These are phyloP conservation scores for Sugiyamaella japonica DNA, from an alignment of 1,139 yeast genomes.

Conservation along the genomic window DNA sequence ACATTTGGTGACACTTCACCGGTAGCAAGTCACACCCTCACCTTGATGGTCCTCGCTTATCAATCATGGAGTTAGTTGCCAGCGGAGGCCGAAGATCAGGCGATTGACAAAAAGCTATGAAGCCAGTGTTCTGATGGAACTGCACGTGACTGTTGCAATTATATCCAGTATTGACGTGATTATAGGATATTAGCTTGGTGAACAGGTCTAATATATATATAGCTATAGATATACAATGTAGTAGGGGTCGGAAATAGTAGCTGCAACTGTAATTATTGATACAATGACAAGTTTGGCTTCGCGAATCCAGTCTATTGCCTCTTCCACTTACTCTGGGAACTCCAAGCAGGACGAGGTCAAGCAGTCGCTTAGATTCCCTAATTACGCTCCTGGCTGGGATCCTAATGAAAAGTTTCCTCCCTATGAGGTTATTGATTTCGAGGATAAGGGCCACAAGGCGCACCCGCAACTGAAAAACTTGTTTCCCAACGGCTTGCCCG, in stretches of 20 bases:
- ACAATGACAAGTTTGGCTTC: constrained; percentile 7
- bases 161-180: constrained; percentile 1
- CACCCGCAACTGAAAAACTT: constrained; percentile 38
- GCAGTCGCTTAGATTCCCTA: constrained; percentile 36
- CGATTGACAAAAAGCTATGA: background rate
- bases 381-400: constrained; percentile 54
- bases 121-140: background rate
- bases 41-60: no score
- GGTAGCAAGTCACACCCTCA: no score
- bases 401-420: constrained; percentile 46
- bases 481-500: constrained; percentile 31
- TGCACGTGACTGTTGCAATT: constrained; percentile 4
- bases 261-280: no score
- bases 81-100: background rate
- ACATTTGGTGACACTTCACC: background rate
- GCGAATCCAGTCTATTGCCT: constrained; percentile 10
- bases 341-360: constrained; percentile 8
- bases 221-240: background rate
- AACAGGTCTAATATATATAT: background rate
- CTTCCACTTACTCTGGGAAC: constrained; percentile 8
- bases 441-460: constrained; percentile 41
- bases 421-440: constrained; percentile 40
- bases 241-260: no score
- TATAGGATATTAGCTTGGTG: background rate
- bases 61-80: no score